Base-by-base conservation (phyloP, 2,329 filamentous ascomycete genomes). In the Sporothrix protearum region DNA sequence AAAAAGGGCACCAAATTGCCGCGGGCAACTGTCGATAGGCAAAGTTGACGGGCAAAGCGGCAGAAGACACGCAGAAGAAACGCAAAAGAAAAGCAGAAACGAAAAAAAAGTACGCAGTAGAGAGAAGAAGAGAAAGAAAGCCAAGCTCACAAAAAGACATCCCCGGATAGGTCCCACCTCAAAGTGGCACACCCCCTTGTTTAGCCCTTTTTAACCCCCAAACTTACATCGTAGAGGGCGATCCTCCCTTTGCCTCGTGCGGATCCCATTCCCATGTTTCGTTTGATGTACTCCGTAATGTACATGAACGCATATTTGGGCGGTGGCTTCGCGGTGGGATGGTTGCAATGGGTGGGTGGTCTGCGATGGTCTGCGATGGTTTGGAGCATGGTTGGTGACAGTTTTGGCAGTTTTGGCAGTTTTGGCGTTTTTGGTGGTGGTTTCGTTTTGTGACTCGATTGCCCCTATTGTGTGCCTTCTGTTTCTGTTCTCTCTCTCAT, bases 171-270 rank as follows among this genome's bases (percentile, higher is more conserved):
- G 51, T 16, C 36, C 36, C 8, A 33, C 25, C 25, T 10, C 5
- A 19, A 63, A 42, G 57, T 25, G 57, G 57, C 33, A 39, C 57
- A 63, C 33, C 33, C 30, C 55, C 30, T 42, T 42, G n/a, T n/a
- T n/a, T n/a, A 42, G 14, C 39, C 14, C 30, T 10, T 36, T 19
- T n/a, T 28, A 36, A 9, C n/a, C 33, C 33, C 57, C 30, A 25
- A 63, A 55, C 33, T 10, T 25, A 25, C n/a, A n/a, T n/a, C n/a
- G n/a, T n/a, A n/a, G 57, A 42, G 36, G 33, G 36, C 57, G 57
- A 63, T 63, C 57, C 57, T 63, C 57, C 57, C 57, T 61, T 61
- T n/a, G 57, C 57, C 57, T 63, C 57, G 57, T 63, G 57, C 57
- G 57, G 57, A 63, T 63, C 33, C 57, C 57, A 33, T 39, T 61